Percentiles rank a stretch among this genome's conserved stretches.
Evolutionary conservation across 768 basidiomycete genomes (phyloP).

Genomic region (Boletales sp.): DNA sequence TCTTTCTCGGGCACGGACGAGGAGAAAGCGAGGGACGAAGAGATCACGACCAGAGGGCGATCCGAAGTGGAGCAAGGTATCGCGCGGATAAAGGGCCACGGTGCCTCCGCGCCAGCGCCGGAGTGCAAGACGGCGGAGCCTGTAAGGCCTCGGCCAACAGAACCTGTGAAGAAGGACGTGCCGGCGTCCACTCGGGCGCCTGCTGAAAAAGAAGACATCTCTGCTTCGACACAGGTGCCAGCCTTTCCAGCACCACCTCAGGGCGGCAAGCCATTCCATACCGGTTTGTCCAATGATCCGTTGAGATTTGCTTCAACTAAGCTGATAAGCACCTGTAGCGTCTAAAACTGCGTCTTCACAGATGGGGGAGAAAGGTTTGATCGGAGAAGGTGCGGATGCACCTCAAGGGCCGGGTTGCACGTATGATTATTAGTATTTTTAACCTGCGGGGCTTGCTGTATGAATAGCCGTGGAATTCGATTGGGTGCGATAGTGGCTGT

Average conservation of each 20-base stretch:
- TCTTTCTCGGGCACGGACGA: constrained; percentile 23
- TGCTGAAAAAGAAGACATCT: not conserved
- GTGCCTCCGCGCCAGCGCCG: no score
- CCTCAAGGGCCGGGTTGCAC: constrained; percentile 4
- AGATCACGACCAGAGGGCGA: constrained; percentile 36
- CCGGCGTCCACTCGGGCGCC: no score
- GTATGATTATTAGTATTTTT: not conserved
- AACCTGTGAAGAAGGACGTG: no score
- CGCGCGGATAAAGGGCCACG: constrained; percentile 23
- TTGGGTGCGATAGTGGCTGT: not conserved
- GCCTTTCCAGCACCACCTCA: not conserved
- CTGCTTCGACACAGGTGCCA: not conserved
- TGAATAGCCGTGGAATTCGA: not conserved
- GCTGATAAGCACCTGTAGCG: not conserved
- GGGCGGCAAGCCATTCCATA: not conserved
- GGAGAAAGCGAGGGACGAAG: constrained; percentile 31
- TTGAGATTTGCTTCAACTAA: not conserved
- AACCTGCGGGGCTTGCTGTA: no score
- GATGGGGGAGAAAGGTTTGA: not conserved
- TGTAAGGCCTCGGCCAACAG: no score
- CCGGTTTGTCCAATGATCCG: constrained; percentile 3
- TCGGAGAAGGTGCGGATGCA: constrained; percentile 1
- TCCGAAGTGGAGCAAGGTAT: constrained; percentile 40
- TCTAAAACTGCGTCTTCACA: not conserved
- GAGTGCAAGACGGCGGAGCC: no score